Base-by-base conservation (phyloP, 2,329 filamentous ascomycete genomes). In the Alternaria tenuissima region DNA sequence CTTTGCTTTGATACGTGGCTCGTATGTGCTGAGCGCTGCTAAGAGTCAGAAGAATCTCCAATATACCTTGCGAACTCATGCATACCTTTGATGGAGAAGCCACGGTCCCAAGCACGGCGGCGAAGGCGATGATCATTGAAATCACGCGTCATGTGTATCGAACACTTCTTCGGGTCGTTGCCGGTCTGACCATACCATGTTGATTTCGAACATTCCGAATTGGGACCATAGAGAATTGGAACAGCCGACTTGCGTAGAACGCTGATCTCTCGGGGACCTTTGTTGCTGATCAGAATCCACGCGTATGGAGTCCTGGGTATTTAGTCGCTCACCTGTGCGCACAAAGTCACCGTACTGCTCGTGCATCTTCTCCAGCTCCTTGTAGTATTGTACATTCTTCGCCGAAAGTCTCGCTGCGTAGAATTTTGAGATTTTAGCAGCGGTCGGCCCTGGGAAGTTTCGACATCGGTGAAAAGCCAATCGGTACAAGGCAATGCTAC, bases 331-430 rank as follows among this genome's bases (percentile, higher is more conserved):
- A 76, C 77, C 77, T 9, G 70, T 74, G 28, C 75, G 71, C 6
- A 78, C 71, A 61, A 77, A 72, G 43, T 78, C 71, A 22, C 77
- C 77, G 60, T 78, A 77, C 36, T 67, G 55, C 0, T 61, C 47
- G 54, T 78, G 76, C 56, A 78, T 56, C 38, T 63, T 64, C 5
- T 61, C 66, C 7, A 77, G 24, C 28, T 75, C 70, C 38, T 71
- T 66, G 56, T 74, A 69, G 52, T 76, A 78, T 34, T 75, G 62
- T 3, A 69, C 57, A 32, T 69, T 56, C 41, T 72, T 73, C 22
- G 71, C 72, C 7, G 66, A 59, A n/a, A 75, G 59, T 7, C 55
- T 57, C 1, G 71, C 65, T 14, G 65, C 67, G 26, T 76, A 76
- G 38, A 78, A 71, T 5, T 67, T 70, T 7, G 68, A 68, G 12